These are phyloP conservation scores for Artemisia tridentata DNA, from an alignment of 129 eudicot species.

Conservation along the genomic window DNA sequence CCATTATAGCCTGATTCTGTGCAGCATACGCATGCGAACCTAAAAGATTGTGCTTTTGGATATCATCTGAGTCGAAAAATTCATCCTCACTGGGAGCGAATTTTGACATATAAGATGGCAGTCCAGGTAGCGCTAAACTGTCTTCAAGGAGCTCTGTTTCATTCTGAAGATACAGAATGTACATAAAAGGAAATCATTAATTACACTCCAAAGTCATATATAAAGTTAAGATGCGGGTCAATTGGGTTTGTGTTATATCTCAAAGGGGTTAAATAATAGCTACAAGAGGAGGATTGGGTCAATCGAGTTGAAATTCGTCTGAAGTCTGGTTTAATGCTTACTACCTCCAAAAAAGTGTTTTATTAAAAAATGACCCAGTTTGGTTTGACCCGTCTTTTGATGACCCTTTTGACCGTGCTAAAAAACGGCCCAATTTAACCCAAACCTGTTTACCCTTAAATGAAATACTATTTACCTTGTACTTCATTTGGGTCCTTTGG, in stretches of 20 bases:
- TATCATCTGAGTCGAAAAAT: constrained; percentile 74
- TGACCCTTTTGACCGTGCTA: too few species aligned
- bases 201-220: constrained; percentile 3
- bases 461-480: constrained; percentile 55
- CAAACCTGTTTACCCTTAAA: background rate
- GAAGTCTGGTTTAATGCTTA: too few species aligned
- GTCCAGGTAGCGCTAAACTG: constrained; percentile 67
- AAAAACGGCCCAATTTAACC: background rate
- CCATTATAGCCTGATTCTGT: constrained; percentile 46
- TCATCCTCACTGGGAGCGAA: constrained; percentile 82
- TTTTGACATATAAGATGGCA: constrained; percentile 61
- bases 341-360: too few species aligned
- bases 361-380: too few species aligned
- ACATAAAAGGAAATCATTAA: background rate
- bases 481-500: constrained; percentile 79
- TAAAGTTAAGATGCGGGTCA: background rate
- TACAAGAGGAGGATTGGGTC: too few species aligned
- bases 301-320: too few species aligned
- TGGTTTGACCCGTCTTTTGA: too few species aligned
- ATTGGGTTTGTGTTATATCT: background rate
- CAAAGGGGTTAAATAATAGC: background rate
- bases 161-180: constrained; percentile 44
- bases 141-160: constrained; percentile 89
- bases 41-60: constrained; percentile 36
- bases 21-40: constrained; percentile 27